phyloP scores from a whole-genome alignment of 2,329 filamentous ascomycete species.

The Colletotrichum sp. region DNA sequence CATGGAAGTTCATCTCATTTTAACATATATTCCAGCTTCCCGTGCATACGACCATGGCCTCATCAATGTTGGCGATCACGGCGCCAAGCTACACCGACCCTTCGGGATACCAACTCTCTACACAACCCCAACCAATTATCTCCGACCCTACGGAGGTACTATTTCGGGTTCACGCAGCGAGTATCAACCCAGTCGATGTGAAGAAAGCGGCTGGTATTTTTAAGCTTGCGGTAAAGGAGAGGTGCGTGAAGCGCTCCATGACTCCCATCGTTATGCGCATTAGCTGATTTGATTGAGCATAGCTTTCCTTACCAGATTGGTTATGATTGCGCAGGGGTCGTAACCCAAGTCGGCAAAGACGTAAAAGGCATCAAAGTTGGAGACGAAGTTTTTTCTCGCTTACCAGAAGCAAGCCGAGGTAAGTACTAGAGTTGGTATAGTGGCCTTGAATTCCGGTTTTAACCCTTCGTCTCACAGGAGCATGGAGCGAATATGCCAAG shows the following conservation, averaged over 20 bases:
- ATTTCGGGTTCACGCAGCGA: background rate
- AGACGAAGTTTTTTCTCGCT: background rate
- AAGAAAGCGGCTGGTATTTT: background rate
- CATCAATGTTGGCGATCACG: background rate
- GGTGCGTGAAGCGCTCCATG: background rate
- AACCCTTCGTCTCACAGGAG: background rate
- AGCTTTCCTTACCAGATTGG: background rate
- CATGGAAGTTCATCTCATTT: background rate
- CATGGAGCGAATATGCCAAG: background rate
- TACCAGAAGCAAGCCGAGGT: background rate
- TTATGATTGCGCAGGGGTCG: background rate
- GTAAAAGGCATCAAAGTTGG: background rate
- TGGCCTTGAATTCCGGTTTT: rapidly evolving
- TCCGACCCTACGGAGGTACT: background rate
- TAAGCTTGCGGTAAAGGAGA: background rate
- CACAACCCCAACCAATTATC: background rate
- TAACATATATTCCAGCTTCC: rapidly evolving
- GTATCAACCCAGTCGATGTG: background rate
- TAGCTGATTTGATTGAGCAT: background rate
- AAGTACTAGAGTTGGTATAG: rapidly evolving
- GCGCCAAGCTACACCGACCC: background rate
- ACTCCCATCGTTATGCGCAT: background rate
- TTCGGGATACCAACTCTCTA: background rate
- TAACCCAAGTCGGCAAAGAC: background rate
- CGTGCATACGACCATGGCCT: background rate